Evolutionary conservation across 139 green algal species (phyloP).

Genomic region (Trebouxia sp.): DNA sequence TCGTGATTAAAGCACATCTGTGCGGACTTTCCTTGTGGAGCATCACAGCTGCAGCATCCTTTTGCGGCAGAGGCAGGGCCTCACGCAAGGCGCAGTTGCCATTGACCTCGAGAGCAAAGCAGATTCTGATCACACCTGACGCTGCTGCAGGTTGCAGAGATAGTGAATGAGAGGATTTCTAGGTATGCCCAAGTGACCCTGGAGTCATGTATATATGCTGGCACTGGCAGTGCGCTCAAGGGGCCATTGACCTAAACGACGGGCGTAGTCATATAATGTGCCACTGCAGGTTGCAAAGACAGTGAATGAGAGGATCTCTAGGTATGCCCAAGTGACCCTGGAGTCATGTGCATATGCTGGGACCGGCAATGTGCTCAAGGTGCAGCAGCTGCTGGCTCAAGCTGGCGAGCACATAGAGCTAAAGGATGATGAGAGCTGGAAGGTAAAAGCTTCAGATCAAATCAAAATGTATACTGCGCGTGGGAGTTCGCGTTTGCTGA

Average conservation of each 20-base stretch:
- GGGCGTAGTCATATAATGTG: too few relatives aligned
- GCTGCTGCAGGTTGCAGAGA: constrained; percentile 86
- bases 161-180: constrained; percentile 80
- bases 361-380: constrained; percentile 95
- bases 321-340: constrained; percentile 70
- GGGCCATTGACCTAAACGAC: too few relatives aligned
- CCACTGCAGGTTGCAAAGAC: constrained; percentile 82
- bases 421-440: constrained; percentile 68
- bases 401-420: constrained; percentile 89
- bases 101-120: too few relatives aligned
- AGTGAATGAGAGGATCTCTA: constrained; percentile 78
- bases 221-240: constrained; percentile 95
- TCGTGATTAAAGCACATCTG: too few relatives aligned
- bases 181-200: constrained; percentile 71
- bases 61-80: too few relatives aligned
- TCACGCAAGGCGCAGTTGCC: too few relatives aligned
- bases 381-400: constrained; percentile 89
- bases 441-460: too few relatives aligned
- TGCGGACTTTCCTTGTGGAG: too few relatives aligned
- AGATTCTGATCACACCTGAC: too few relatives aligned
- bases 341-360: constrained; percentile 92
- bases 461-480: background rate
- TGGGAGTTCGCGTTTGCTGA: background rate
- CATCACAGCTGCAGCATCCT: too few relatives aligned
- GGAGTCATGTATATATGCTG: constrained; percentile 90